Base-by-base conservation (phyloP, 768 basidiomycete genomes). In the Russula sp. region DNA sequence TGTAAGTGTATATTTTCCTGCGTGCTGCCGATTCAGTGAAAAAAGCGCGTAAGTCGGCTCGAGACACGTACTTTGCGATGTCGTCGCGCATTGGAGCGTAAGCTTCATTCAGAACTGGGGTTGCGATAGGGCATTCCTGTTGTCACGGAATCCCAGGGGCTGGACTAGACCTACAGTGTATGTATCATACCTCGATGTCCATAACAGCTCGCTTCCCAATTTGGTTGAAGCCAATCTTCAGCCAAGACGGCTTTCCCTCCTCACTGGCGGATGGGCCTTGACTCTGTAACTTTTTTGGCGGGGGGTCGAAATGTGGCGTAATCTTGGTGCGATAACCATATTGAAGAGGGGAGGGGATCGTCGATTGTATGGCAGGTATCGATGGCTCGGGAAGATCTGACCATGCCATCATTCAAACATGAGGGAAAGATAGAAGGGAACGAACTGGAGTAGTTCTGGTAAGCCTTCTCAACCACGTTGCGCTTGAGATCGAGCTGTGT, bases 271-370 rank as follows among this genome's bases (percentile, higher is more conserved):
- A 54, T 3, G 65, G 13, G 18, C 70, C 68, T 44, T 72, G 70
- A 53, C 71, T 76, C 57, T 68, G 70, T 14, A 66, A 53, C 37
- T 71, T 69, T 59, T 79, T 84, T 1, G 83, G 81, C 0, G 93
- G 86, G 0, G 86, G 82, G 27, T 94, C 91, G 65, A 98, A 98
- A 72, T 99, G 97, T 0, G 97, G 97, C 0, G 97, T 98, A 57
- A 99, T 86, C 76, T 99, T 99, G 2, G 97, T 99, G 37, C 96
- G 85, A 73, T 99, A 99, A 56, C 81, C 84, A 72, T 96, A 98
- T 58, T 95, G 85, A 54, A 91, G 78, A 0, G 96, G 97, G 0
- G 91, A 94, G n/a, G 84, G 82, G 7, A 94, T 85, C 0, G 94
- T 97, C 0, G 85, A 75, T 44, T 81, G 79, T 20, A 94, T 84